Percentiles rank a stretch among this genome's conserved stretches.
phyloP scores from a whole-genome alignment of 768 basidiomycete genomes.

The Crepidotus variabilis region DNA sequence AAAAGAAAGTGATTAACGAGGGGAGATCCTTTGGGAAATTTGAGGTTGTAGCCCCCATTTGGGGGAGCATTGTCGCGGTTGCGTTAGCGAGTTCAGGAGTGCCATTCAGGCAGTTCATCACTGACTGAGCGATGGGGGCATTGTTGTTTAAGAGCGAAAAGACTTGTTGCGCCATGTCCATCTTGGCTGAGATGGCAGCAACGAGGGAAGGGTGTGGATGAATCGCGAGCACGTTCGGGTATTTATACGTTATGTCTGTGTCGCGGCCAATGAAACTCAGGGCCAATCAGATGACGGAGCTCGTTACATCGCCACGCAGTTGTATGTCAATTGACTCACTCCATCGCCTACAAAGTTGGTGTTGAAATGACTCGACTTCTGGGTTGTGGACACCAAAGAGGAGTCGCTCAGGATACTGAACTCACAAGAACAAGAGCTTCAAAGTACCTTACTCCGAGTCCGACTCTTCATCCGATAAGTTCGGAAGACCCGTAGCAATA shows the following conservation, averaged over 20 bases:
- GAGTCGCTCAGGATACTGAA: too few relatives aligned
- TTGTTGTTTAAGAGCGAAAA: constrained; percentile 15
- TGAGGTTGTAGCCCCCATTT: neutral
- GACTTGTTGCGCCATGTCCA: constrained; percentile 15
- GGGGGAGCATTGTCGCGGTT: constrained; percentile 7
- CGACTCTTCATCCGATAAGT: too few relatives aligned
- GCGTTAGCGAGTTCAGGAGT: neutral
- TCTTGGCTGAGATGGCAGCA: neutral
- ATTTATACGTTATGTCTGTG: constrained; percentile 72
- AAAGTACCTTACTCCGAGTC: too few relatives aligned
- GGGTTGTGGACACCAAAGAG: too few relatives aligned
- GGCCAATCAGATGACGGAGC: too few relatives aligned
- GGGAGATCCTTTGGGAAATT: constrained; percentile 18
- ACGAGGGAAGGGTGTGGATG: neutral
- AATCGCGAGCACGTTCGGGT: neutral
- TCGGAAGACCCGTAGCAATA: too few relatives aligned
- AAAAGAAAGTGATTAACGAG: constrained; percentile 38
- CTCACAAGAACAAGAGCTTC: too few relatives aligned
- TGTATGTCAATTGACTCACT: too few relatives aligned
- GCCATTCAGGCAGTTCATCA: neutral
- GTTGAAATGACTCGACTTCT: too few relatives aligned
- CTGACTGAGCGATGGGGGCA: neutral
- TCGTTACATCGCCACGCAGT: too few relatives aligned
- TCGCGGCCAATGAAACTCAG: constrained; percentile 59
- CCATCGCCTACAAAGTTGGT: too few relatives aligned